Evolutionary conservation across 352 stramenopile species (phyloP).

Genomic region (Pythium sp.): DNA sequence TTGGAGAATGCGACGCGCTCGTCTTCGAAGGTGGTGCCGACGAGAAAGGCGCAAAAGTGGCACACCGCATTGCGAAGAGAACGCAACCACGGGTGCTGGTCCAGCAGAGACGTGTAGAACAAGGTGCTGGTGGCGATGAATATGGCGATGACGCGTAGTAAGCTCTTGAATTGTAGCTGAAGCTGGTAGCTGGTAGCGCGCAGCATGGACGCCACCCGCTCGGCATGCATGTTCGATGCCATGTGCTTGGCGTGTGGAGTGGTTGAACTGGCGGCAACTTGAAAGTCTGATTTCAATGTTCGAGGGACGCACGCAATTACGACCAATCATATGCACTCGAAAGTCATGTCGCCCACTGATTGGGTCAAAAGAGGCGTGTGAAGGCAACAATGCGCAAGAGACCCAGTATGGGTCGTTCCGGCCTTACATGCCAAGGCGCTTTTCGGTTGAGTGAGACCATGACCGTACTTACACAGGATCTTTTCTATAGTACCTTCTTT

Average conservation of each 20-base stretch:
- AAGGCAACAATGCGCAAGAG: too few species aligned
- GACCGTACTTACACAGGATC: too few species aligned
- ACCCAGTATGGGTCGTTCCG: too few species aligned
- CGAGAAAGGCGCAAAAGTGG: constrained; percentile 30
- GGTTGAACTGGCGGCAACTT: background rate
- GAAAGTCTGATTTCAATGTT: too few species aligned
- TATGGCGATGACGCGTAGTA: background rate
- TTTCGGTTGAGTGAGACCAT: too few species aligned
- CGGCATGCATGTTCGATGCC: background rate
- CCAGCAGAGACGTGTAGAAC: background rate
- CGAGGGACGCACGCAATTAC: too few species aligned
- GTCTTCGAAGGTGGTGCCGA: constrained; percentile 47
- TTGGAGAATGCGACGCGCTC: constrained; percentile 46
- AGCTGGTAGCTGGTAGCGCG: background rate
- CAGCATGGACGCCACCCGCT: background rate
- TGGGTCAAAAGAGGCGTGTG: background rate
- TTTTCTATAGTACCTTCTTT: constrained; percentile 4
- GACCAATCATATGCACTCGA: too few species aligned
- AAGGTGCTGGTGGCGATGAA: background rate
- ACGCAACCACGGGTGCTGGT: constrained; percentile 22
- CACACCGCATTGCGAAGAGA: constrained; percentile 20
- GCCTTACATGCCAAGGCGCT: too few species aligned
- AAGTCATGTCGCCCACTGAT: too few species aligned
- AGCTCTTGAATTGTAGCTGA: background rate
- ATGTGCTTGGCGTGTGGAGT: too few species aligned